phyloP scores from a whole-genome alignment of 2,329 filamentous ascomycete genomes.

The Chaetomiaceae sp. region DNA sequence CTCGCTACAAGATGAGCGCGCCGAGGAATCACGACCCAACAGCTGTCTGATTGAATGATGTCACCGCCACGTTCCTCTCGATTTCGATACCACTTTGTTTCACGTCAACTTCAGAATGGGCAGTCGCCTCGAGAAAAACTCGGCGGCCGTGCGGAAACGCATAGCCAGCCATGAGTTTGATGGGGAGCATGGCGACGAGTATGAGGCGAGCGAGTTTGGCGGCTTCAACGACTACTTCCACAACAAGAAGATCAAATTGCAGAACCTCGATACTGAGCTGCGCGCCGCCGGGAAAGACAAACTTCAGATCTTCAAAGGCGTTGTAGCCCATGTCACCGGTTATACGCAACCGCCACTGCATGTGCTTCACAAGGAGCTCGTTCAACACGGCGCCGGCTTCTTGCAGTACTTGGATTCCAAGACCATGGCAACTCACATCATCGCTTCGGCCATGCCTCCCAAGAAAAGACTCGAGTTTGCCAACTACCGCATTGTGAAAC shows the following conservation, averaged over 20 bases:
- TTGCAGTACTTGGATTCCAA: conserved; percentile 93
- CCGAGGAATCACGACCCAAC: not conserved
- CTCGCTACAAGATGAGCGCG: not conserved
- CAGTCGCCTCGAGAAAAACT: conserved; percentile 56
- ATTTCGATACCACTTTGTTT: conserved; percentile 5
- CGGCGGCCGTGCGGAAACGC: conserved; percentile 54
- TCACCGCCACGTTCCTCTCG: conserved; percentile 12
- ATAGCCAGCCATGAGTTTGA: conserved; percentile 65
- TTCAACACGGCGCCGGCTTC: conserved; percentile 89
- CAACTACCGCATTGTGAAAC: conserved; percentile 86
- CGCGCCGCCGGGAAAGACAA: conserved; percentile 63
- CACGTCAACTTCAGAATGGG: conserved; percentile 43
- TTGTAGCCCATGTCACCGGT: conserved; percentile 88
- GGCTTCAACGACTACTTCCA: conserved; percentile 90
- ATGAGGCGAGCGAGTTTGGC: conserved; percentile 77
- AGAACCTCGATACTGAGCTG: conserved; percentile 83
- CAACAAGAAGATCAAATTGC: conserved; percentile 93
- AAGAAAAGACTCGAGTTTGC: conserved; percentile 89
- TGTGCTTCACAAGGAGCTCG: conserved; percentile 80
- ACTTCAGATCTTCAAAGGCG: conserved; percentile 80
- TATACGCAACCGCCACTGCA: conserved; percentile 93
- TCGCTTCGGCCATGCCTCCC: conserved; percentile 80
- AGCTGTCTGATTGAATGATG: conserved; percentile 15
- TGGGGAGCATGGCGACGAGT: conserved; percentile 84
- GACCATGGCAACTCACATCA: conserved; percentile 91